Conservation (phyloP, 2,329 filamentous ascomycete species). For the Fusarium ambrosium region DNA sequence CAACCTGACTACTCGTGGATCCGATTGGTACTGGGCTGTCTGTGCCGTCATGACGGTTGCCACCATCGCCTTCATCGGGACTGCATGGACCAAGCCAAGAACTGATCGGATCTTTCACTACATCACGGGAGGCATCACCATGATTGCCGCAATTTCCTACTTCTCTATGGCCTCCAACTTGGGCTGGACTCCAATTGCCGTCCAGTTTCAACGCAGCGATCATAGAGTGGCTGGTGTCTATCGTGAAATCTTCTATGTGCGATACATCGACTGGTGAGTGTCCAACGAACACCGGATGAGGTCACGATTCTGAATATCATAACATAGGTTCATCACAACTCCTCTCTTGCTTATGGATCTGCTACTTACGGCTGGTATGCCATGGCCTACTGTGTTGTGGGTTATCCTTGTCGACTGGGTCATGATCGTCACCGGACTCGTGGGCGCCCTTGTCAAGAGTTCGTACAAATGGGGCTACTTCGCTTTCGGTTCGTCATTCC, state of each 20-base stretch:
- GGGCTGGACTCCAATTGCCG: slow-evolving; percentile 59
- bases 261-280: slow-evolving; percentile 61
- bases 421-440: slow-evolving; percentile 62
- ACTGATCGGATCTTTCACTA: slow-evolving; percentile 69
- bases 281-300: too few relatives aligned
- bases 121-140: slow-evolving; percentile 61
- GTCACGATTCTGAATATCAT: too few relatives aligned
- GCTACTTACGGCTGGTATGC: slow-evolving; percentile 69
- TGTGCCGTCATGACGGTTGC: slow-evolving; percentile 69
- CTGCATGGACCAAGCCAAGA: slow-evolving; percentile 67
- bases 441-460: slow-evolving; percentile 60
- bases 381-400: slow-evolving; percentile 66
- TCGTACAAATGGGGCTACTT: slow-evolving; percentile 71
- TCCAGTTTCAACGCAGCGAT: slow-evolving; percentile 64
- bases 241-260: slow-evolving; percentile 69
- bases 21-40: slow-evolving; percentile 74
- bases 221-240: slow-evolving; percentile 62
- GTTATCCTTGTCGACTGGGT: slow-evolving; percentile 62
- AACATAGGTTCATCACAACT: slow-evolving; percentile 65
- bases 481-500: slow-evolving; percentile 55
- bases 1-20: slow-evolving; percentile 70
- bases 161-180: slow-evolving; percentile 66
- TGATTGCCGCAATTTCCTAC: slow-evolving; percentile 66
- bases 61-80: slow-evolving; percentile 66
- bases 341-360: slow-evolving; percentile 74